Conservation (phyloP, 78 protist species). For the Dictyostelium intermedium region DNA sequence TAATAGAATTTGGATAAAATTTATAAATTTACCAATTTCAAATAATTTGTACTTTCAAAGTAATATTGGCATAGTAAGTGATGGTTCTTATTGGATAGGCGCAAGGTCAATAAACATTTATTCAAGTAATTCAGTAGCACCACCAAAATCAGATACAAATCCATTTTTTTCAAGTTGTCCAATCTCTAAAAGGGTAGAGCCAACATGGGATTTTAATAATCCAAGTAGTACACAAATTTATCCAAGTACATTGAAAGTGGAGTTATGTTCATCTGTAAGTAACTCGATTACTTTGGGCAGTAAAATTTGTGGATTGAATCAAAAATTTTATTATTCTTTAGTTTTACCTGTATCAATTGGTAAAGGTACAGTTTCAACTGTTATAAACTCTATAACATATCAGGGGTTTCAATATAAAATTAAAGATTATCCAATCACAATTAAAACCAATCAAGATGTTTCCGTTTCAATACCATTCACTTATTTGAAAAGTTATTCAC, state of each 20-base stretch:
- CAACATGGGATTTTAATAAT: neutral
- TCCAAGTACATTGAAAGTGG: neutral
- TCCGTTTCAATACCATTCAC: neutral
- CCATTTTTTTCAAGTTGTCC: neutral
- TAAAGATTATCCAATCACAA: neutral
- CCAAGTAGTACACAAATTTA: constrained; percentile 8
- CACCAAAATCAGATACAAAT: neutral
- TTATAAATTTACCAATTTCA: constrained; percentile 2
- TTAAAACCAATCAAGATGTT: neutral
- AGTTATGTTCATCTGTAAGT: neutral
- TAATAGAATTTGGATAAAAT: neutral
- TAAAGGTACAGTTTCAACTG: neutral
- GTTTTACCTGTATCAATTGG: neutral
- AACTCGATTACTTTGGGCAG: neutral
- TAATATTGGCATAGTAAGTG: neutral
- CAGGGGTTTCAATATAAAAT: neutral
- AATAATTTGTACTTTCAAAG: neutral
- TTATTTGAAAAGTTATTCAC: neutral
- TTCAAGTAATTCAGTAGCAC: constrained; percentile 3
- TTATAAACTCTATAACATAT: neutral
- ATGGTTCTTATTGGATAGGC: neutral
- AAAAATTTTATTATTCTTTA: neutral
- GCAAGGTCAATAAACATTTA: neutral
- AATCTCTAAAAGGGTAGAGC: neutral
- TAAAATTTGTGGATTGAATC: neutral